Percentiles rank a stretch among this genome's conserved stretches.
These are phyloP conservation scores for Lactarius tabidus DNA, from an alignment of 768 basidiomycete genomes.

Conservation along the genomic window DNA sequence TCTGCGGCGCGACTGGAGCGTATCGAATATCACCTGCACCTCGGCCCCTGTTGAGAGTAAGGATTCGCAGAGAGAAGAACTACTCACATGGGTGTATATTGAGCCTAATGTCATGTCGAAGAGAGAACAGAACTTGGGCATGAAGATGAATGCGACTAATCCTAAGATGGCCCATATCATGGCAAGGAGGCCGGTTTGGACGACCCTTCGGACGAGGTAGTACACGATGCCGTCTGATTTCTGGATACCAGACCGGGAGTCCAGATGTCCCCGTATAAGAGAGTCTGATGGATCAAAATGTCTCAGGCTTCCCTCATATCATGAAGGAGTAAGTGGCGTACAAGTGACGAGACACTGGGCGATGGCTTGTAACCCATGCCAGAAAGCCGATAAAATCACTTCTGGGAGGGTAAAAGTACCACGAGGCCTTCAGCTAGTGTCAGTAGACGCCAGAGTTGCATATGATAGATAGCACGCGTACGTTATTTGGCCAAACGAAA, in stretches of 20 bases:
- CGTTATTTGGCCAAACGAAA: neutral
- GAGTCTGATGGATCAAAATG: neutral
- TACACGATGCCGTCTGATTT: neutral
- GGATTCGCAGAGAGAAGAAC: neutral
- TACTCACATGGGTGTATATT: slow-evolving; percentile 5
- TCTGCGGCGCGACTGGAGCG: neutral
- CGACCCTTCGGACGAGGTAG: neutral
- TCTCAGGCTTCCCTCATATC: neutral
- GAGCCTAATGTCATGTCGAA: neutral
- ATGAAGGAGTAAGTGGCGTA: neutral
- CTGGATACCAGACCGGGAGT: neutral
- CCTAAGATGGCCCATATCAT: neutral
- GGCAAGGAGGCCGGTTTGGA: slow-evolving; percentile 2
- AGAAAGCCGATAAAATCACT: neutral
- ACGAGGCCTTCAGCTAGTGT: neutral
- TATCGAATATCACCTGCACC: neutral
- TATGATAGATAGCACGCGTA: neutral
- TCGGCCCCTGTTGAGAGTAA: neutral
- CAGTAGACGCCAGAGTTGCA: neutral
- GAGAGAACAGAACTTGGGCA: neutral
- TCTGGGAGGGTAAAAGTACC: neutral
- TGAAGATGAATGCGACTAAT: neutral
- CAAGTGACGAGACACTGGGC: neutral
- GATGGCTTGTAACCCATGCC: neutral
- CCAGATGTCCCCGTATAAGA: neutral